Conservation (phyloP, 257 asterid genomes). For the Plectranthus barbatus region DNA sequence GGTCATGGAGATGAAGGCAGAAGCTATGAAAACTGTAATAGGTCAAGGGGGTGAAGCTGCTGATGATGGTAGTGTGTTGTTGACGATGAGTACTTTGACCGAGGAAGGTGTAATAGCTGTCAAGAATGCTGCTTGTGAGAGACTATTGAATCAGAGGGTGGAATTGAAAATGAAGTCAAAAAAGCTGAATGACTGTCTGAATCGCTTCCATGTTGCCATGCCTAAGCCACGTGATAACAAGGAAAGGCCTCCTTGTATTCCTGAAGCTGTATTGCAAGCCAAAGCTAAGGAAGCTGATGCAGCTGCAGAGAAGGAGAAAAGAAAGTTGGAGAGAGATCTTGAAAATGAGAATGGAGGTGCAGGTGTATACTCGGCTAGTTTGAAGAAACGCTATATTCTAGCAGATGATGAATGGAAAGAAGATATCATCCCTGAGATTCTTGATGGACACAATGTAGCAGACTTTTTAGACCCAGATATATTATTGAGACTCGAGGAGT, state of each 20-base stretch:
- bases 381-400: conserved; percentile 71
- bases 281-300: conserved; percentile 52
- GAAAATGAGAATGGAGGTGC: conserved; percentile 99
- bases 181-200: conserved; percentile 73
- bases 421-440: conserved; percentile 75
- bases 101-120: conserved; percentile 92
- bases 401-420: conserved; percentile 92
- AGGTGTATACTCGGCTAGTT: conserved; percentile 95
- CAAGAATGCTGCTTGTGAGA: conserved; percentile 89
- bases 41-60: conserved; percentile 88
- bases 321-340: conserved; percentile 77
- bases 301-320: conserved; percentile 50
- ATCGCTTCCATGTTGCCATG: conserved; percentile 89
- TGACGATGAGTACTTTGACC: conserved; percentile 87
- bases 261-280: conserved; percentile 77
- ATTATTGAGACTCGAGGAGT: conserved; percentile 75
- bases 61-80: conserved; percentile 52
- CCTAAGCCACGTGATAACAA: conserved; percentile 87
- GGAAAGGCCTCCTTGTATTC: conserved; percentile 80
- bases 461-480: conserved; percentile 94
- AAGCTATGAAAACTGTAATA: conserved; percentile 80
- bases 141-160: conserved; percentile 84
- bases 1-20: conserved; percentile 82
- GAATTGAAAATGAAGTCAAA: conserved; percentile 89
- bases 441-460: conserved; percentile 89